Evolutionary conservation across 2,329 filamentous ascomycete species (phyloP).

Genomic region (Sphaceloma murrayae): DNA sequence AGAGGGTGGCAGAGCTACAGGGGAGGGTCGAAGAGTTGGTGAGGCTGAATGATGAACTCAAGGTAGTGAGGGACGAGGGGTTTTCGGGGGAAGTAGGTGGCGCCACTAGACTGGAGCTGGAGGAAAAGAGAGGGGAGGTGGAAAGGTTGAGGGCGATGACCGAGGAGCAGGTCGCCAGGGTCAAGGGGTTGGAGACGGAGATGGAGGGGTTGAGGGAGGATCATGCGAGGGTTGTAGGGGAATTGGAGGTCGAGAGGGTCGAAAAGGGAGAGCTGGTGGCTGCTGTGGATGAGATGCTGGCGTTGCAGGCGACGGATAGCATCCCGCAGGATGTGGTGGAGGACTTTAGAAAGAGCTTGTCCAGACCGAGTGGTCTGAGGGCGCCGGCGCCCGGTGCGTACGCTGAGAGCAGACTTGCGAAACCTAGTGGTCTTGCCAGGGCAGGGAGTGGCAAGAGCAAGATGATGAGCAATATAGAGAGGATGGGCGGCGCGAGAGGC

Average conservation of each 20-base stretch:
- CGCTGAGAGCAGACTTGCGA: slow-evolving; percentile 40
- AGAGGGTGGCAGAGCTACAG: slow-evolving; percentile 73
- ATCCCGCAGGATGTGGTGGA: slow-evolving; percentile 35
- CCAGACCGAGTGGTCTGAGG: slow-evolving; percentile 47
- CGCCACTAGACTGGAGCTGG: slow-evolving; percentile 17
- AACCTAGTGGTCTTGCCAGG: slow-evolving; percentile 27
- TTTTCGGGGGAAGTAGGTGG: slow-evolving; percentile 44
- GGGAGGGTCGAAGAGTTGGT: slow-evolving; percentile 56
- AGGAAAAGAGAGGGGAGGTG: slow-evolving; percentile 19
- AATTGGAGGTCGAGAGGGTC: slow-evolving; percentile 64
- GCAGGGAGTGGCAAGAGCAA: slow-evolving; percentile 49
- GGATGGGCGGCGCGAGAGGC: slow-evolving; percentile 56
- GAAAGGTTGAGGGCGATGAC: slow-evolving; percentile 36
- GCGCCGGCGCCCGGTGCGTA: slow-evolving; percentile 43
- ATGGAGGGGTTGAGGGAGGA: slow-evolving; percentile 59
- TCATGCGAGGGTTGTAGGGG: slow-evolving; percentile 53
- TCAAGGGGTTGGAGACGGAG: slow-evolving; percentile 65
- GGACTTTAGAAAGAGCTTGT: slow-evolving; percentile 47
- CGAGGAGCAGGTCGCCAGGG: slow-evolving; percentile 60
- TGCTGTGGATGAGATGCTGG: slow-evolving; percentile 75
- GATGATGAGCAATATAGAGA: slow-evolving; percentile 78
- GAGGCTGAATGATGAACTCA: slow-evolving; percentile 66
- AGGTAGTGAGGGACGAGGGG: slow-evolving; percentile 54
- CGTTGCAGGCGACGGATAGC: slow-evolving; percentile 45
- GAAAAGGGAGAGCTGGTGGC: slow-evolving; percentile 78